phyloP scores from a whole-genome alignment of 2,329 filamentous ascomycete species.

The Aphanoascus verrucosus region DNA sequence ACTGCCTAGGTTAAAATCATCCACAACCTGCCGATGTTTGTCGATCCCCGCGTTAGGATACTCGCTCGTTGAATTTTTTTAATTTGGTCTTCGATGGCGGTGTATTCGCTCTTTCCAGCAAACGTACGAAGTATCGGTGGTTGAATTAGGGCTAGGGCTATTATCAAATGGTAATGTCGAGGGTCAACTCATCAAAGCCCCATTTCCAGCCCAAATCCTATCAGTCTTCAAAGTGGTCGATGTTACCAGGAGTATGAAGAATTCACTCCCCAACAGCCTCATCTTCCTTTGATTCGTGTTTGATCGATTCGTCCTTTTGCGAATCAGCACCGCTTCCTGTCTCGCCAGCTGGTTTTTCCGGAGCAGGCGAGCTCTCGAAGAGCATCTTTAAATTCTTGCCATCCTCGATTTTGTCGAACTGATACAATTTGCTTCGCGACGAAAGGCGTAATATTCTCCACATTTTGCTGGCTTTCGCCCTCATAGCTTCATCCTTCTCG shows the following conservation, averaged over 20 bases:
- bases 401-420: slow-evolving; percentile 81
- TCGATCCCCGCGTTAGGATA: too few species aligned
- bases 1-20: too few species aligned
- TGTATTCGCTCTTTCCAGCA: too few species aligned
- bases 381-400: slow-evolving; percentile 55
- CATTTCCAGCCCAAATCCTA: too few species aligned
- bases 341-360: slow-evolving; percentile 2
- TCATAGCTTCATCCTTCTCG: slow-evolving; percentile 49
- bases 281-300: slow-evolving; percentile 6
- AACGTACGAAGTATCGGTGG: too few species aligned
- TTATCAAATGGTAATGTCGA: too few species aligned
- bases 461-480: slow-evolving; percentile 73
- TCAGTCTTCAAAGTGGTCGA: not conserved
- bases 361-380: slow-evolving; percentile 27
- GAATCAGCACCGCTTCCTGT: slow-evolving; percentile 10
- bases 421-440: slow-evolving; percentile 58
- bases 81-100: too few species aligned
- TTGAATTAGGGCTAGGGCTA: too few species aligned
- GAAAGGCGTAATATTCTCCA: slow-evolving; percentile 83
- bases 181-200: too few species aligned
- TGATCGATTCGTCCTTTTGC: slow-evolving; percentile 1
- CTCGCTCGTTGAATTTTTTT: too few species aligned
- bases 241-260: not conserved
- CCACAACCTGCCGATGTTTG: too few species aligned
- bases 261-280: not conserved